These are phyloP conservation scores for Vinca major DNA, from an alignment of 305 asterid genomes.

Conservation along the genomic window DNA sequence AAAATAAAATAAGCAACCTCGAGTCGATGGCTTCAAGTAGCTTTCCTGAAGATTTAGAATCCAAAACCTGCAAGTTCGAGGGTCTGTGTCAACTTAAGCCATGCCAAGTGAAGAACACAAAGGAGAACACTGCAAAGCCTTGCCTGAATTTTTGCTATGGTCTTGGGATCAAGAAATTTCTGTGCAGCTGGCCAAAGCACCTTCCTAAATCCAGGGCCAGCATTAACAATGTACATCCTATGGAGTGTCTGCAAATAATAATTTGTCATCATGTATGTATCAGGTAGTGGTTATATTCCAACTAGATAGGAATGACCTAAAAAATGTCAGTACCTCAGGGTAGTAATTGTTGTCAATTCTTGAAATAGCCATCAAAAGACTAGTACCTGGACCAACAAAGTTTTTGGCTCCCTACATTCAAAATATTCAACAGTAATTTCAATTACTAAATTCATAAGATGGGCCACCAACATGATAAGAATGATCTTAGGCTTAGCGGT, in stretches of 20 bases:
- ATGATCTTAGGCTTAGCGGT: not conserved
- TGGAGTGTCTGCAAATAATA: slow-evolving; percentile 62
- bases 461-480: not conserved
- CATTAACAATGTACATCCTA: slow-evolving; percentile 79
- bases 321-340: slow-evolving; percentile 61
- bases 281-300: not conserved
- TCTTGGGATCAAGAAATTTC: slow-evolving; percentile 75
- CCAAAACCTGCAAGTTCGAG: slow-evolving; percentile 54
- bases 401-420: slow-evolving; percentile 66
- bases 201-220: slow-evolving; percentile 85
- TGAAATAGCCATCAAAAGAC: slow-evolving; percentile 68
- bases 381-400: slow-evolving; percentile 62
- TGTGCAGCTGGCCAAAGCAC: slow-evolving; percentile 95
- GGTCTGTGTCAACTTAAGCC: slow-evolving; percentile 16
- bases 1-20: slow-evolving; percentile 36
- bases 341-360: slow-evolving; percentile 73
- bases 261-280: slow-evolving; percentile 9
- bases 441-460: not conserved
- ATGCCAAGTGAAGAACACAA: slow-evolving; percentile 9
- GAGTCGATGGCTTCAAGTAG: slow-evolving; percentile 73
- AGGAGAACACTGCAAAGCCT: slow-evolving; percentile 6
- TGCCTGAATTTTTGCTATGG: slow-evolving; percentile 74
- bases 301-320: not conserved
- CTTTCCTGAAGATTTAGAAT: slow-evolving; percentile 60
- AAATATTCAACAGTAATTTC: slow-evolving; percentile 6